phyloP scores from a whole-genome alignment of 257 asterid genomes.

The Datura wrightii region DNA sequence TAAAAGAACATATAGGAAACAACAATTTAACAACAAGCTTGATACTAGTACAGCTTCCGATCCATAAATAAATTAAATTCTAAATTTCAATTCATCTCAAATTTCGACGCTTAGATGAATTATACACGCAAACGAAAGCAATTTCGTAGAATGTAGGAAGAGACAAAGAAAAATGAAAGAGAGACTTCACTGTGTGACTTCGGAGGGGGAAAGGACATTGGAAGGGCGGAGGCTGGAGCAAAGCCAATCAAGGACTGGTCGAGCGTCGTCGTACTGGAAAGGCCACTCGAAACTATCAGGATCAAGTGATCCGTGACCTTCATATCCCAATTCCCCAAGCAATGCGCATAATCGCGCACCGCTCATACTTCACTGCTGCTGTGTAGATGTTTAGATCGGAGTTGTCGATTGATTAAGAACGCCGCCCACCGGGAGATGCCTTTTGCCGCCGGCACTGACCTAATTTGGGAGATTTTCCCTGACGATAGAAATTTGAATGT shows the following conservation, averaged over 20 bases:
- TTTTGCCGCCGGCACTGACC: conserved; percentile 60
- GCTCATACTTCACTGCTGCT: conserved; percentile 49
- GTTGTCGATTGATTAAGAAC: not conserved
- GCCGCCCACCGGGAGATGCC: not conserved
- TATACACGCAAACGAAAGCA: not conserved
- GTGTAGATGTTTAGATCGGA: conserved; percentile 11
- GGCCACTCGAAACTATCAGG: conserved; percentile 99
- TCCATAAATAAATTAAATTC: not conserved
- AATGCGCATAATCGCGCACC: conserved; percentile 79
- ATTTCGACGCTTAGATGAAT: not conserved
- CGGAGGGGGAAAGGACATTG: conserved; percentile 86
- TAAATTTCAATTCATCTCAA: not conserved
- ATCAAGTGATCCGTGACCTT: conserved; percentile 74
- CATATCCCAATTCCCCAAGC: conserved; percentile 83
- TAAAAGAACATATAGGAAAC: not conserved
- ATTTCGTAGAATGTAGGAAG: not conserved
- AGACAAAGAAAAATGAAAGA: conserved; percentile 2
- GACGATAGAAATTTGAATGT: not conserved
- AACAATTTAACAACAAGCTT: not conserved
- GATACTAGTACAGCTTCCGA: not conserved
- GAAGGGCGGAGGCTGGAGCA: conserved; percentile 96
- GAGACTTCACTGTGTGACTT: conserved; percentile 71
- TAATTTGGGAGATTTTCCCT: conserved; percentile 32
- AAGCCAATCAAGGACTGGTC: conserved; percentile 96
- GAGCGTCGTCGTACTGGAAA: conserved; percentile 94